A percentile compares a stretch with the other conserved stretches of the same genome.
These are phyloP conservation scores for Cardamine chenopodiifolia DNA, from an alignment of 345 rosid genomes.

Conservation along the genomic window DNA sequence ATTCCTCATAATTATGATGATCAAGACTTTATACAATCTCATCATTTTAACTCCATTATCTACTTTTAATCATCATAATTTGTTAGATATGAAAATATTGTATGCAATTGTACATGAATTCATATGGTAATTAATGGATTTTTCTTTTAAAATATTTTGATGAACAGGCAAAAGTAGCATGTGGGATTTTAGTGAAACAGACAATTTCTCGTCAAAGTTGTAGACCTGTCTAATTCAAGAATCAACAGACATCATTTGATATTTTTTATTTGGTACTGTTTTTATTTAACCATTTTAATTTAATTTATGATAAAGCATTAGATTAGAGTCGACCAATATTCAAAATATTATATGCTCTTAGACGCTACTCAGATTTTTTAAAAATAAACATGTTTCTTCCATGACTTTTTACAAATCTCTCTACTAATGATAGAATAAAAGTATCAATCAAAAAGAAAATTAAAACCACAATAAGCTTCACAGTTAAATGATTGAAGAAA, in stretches of 20 bases:
- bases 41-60: slow-evolving; percentile 17
- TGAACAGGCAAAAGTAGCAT: slow-evolving; percentile 45
- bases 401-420: not conserved
- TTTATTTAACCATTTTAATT: not conserved
- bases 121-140: not conserved
- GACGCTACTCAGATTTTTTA: not conserved
- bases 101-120: not conserved
- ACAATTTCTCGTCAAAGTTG: slow-evolving; percentile 46
- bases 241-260: not conserved
- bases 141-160: not conserved
- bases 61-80: not conserved
- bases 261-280: not conserved
- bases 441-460: slow-evolving; percentile 15
- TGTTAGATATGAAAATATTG: not conserved
- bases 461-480: slow-evolving; percentile 20
- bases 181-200: slow-evolving; percentile 40
- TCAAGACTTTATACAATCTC: not conserved
- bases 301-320: not conserved
- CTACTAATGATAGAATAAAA: not conserved
- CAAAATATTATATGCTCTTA: not conserved
- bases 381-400: not conserved
- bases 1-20: not conserved
- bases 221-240: slow-evolving; percentile 32
- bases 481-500: not conserved
- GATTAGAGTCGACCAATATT: not conserved